These are phyloP conservation scores for Auriculariales sp. DNA, from an alignment of 768 basidiomycete genomes.

Conservation along the genomic window DNA sequence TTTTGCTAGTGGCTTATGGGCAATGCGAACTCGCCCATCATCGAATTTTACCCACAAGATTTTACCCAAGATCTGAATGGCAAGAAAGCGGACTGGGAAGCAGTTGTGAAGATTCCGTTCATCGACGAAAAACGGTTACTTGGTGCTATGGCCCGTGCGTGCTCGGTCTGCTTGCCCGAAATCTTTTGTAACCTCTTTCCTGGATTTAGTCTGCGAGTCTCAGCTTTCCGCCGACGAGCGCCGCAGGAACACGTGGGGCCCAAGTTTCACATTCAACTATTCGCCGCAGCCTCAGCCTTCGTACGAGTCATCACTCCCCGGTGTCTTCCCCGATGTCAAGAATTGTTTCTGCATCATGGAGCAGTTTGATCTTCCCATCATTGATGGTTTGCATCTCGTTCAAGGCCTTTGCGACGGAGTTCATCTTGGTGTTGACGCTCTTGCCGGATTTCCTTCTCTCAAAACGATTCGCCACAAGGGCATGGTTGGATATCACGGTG, in stretches of 20 bases:
- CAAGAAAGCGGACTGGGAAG: conserved; percentile 98
- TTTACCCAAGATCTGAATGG: conserved; percentile 94
- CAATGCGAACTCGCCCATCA: conserved; percentile 67
- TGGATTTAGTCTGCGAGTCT: conserved; percentile 51
- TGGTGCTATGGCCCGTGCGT: conserved; percentile 67
- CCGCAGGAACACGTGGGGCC: conserved; percentile 60
- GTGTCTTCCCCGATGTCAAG: conserved; percentile 83
- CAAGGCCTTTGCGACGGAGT: conserved; percentile 84
- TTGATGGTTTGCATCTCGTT: conserved; percentile 71
- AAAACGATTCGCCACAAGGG: conserved; percentile 74
- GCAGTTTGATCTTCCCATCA: conserved; percentile 75
- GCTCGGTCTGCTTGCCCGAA: neutral
- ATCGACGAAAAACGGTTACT: conserved; percentile 73
- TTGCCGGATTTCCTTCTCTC: conserved; percentile 94
- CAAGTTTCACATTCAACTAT: conserved; percentile 67
- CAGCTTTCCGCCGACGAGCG: conserved; percentile 64
- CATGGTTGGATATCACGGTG: conserved; percentile 67
- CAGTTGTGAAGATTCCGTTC: conserved; percentile 96
- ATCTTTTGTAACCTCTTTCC: conserved; percentile 1
- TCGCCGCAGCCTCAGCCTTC: conserved; percentile 42
- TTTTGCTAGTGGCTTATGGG: conserved; percentile 71
- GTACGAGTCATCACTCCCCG: conserved; percentile 87
- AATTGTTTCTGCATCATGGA: conserved; percentile 71
- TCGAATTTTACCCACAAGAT: conserved; percentile 86
- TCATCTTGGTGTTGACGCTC: conserved; percentile 64